A percentile compares a stretch with the other conserved stretches of the same genome.
These are phyloP conservation scores for Epichloe aotearoae DNA, from an alignment of 2,329 filamentous ascomycete species.

Conservation along the genomic window DNA sequence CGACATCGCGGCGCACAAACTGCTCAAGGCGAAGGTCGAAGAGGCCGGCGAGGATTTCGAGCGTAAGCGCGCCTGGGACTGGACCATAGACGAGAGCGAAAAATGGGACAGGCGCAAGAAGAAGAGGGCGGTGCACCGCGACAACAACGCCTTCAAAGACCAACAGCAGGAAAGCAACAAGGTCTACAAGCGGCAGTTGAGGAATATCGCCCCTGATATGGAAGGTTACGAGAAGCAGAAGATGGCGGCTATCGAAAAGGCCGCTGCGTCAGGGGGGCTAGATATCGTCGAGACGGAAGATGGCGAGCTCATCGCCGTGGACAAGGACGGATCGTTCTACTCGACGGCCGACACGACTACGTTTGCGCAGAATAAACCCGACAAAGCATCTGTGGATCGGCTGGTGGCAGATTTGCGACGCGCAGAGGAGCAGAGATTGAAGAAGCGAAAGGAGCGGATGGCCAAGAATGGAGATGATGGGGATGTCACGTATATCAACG, in stretches of 20 bases:
- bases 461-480: conserved; percentile 68
- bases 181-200: conserved; percentile 83
- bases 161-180: conserved; percentile 80
- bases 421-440: conserved; percentile 74
- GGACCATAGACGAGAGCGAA: conserved; percentile 90
- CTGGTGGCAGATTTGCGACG: conserved; percentile 76
- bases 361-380: conserved; percentile 75
- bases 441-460: conserved; percentile 72
- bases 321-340: conserved; percentile 83
- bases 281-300: conserved; percentile 94
- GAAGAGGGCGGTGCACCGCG: conserved; percentile 69
- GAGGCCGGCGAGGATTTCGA: conserved; percentile 85
- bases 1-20: conserved; percentile 79
- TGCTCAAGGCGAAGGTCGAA: conserved; percentile 83
- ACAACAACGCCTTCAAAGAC: conserved; percentile 83
- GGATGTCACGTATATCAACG: conserved; percentile 98
- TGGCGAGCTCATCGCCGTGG: conserved; percentile 86
- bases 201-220: conserved; percentile 61
- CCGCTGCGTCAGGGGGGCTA: conserved; percentile 70
- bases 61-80: conserved; percentile 96
- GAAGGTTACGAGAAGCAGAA: conserved; percentile 83
- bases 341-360: conserved; percentile 72
- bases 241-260: conserved; percentile 69
- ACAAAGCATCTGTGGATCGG: conserved; percentile 75
- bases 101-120: conserved; percentile 83